Conservation (phyloP, 208 protist genomes). For the Naegleria fowleri region DNA sequence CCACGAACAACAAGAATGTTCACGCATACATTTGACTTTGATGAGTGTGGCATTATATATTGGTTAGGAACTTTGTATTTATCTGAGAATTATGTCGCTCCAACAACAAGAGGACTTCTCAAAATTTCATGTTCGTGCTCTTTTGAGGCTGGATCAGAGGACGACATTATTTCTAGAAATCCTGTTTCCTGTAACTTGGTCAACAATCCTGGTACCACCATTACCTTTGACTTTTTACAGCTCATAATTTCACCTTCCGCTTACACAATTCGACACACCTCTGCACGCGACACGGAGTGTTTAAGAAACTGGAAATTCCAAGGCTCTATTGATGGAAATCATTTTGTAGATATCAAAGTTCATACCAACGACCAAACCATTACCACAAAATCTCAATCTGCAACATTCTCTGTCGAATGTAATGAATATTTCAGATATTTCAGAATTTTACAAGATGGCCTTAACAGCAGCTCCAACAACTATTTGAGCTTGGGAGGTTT, state of each 20-base stretch:
- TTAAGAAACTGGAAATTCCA: slow-evolving; percentile 14
- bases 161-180: neutral
- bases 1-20: slow-evolving; percentile 19
- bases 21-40: slow-evolving; percentile 5
- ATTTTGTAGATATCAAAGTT: neutral
- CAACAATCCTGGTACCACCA: neutral
- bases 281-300: neutral
- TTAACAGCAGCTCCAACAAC: neutral
- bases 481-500: slow-evolving; percentile 15
- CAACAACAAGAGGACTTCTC: neutral
- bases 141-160: neutral
- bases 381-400: neutral
- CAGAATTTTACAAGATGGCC: slow-evolving; percentile 9
- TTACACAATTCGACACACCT: neutral
- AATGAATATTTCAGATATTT: slow-evolving; percentile 21
- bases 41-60: slow-evolving; percentile 17
- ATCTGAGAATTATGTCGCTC: neutral
- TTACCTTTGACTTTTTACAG: neutral
- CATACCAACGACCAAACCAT: neutral
- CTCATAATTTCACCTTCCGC: neutral
- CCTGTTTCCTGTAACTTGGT: slow-evolving; percentile 5
- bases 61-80: neutral
- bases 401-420: neutral
- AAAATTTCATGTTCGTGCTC: neutral
- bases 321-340: neutral